Evolutionary conservation across 2,329 filamentous ascomycete genomes (phyloP).

Genomic region (Chaetomium globosum): DNA sequence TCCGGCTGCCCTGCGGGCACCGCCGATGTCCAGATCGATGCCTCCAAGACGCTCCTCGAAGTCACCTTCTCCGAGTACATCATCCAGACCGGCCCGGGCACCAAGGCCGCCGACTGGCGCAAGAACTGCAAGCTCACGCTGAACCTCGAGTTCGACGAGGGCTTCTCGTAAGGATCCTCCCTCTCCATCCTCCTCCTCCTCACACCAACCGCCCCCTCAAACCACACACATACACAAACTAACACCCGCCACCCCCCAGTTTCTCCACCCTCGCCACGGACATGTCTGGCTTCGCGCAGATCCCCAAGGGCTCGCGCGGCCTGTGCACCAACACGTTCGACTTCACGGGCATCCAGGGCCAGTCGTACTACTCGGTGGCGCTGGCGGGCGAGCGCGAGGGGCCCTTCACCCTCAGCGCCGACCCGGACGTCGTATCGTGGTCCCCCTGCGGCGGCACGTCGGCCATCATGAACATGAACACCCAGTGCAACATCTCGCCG

Average conservation of each 20-base stretch:
- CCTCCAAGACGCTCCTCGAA: constrained; percentile 32
- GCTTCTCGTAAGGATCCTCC: constrained; percentile 29
- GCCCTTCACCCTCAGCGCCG: constrained; percentile 30
- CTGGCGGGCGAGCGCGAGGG: constrained; percentile 32
- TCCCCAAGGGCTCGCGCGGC: constrained; percentile 29
- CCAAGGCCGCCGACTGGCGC: constrained; percentile 31
- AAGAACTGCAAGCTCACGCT: constrained; percentile 37
- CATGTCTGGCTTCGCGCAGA: constrained; percentile 33
- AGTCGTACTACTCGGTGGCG: constrained; percentile 24
- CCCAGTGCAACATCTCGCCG: constrained; percentile 31
- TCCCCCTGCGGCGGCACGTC: constrained; percentile 32
- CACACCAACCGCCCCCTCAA: background rate
- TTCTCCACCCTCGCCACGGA: constrained; percentile 32
- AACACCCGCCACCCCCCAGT: background rate
- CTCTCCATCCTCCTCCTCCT: too few relatives aligned
- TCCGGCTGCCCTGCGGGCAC: constrained; percentile 29
- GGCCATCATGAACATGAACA: constrained; percentile 34
- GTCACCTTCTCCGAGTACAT: constrained; percentile 35
- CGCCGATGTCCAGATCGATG: constrained; percentile 32
- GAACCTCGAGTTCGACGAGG: constrained; percentile 34
- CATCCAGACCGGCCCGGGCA: constrained; percentile 32
- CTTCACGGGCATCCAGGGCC: constrained; percentile 31
- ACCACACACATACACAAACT: too few relatives aligned
- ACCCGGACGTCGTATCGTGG: constrained; percentile 32
- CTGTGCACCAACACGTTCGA: constrained; percentile 35